Evolutionary conservation across 1,139 yeast genomes (phyloP), one percentile per base, ranked within the genome.

Genomic region (Pneumocystis oryctolagi): DNA sequence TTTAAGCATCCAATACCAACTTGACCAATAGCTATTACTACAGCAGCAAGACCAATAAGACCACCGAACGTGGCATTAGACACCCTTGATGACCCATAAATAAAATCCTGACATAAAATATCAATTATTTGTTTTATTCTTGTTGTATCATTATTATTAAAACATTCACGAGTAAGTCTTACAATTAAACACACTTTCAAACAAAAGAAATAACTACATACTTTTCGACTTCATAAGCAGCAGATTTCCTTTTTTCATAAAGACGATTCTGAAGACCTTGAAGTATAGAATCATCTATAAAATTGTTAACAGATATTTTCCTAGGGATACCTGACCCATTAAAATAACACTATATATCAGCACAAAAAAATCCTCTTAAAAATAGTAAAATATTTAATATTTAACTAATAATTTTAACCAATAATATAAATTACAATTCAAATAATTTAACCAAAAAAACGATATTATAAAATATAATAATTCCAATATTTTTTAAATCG

Each of bases 171-270:
- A 59, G 90, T 89, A 20, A 84, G 79, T 66, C 85, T 83, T 40
- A 30, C 57, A 28, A 12, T 14, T 37, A 9, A 60, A 16, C 9
- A 28, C 37, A 5, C 2, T 30, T 16, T 39, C n/a, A 34, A 20
- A 34, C 1, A 25, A 39, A n/a, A 47, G 61, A 62, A n/a, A 28
- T 32, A 16, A n/a, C 30, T 30, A 25, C 62, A 31, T 40, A 65
- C 66, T 62, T 58, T 72, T 92, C 98, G 62, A 92, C 79, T 71
- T 89, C 96, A 67, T 87, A 79, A 0, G 99, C 98, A 0, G 97
- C 95, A 1, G 92, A 86, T 72, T 92, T 92, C 61, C 99, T 82
- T 74, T 89, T 90, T 70, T 94, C 98, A 72, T 92, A 92, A 60
- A 92, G 82, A 65, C 95, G 84, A 73, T 94, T 96, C 68, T 87